Base-by-base conservation (phyloP, 257 asterid genomes). In the Primulina eburnea region DNA sequence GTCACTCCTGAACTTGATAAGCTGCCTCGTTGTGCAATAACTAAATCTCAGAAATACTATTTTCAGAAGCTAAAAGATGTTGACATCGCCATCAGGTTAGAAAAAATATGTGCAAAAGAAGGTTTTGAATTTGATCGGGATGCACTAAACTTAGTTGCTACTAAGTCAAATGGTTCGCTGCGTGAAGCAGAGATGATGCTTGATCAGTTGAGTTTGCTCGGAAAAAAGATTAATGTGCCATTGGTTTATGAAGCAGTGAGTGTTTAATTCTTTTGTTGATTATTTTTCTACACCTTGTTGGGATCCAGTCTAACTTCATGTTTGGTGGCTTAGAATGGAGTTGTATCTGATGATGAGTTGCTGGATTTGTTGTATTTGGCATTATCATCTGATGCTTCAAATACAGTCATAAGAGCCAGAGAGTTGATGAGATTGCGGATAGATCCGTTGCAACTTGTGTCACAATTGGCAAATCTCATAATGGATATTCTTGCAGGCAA, bases 181-280 rank as follows among this genome's bases (percentile, higher is more conserved):
- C 82, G 99, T 60, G 97, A 94, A 71, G 96, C 97, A 3, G 96
- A 87, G 71, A 94, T 86, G 88, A 86, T 82, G 90, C 97, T 94
- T 43, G 99, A 94, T 71, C 99, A 94, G 82, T 78, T 88, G 71
- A 86, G 96, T 78, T 81, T 94, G 87, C 88, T 94, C 17, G 94
- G 92, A 14, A 89, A 85, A 85, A 89, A 83, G 82, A 94, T 94
- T 33, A 85, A 91, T 0, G 37, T 79, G 76, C 43, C 97, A 4
- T 84, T 94, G 79, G 89, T 89, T 67, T 85, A 82, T 76, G 99
- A 94, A 82, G 82, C 88, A 30, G 99, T 94, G 71, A 76, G 93
- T 85, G 50, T 55, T 71, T 8, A 24, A 14, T 63, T 72, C 1
- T 38, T 55, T 71, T 40, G 0, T 8, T 56, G 9, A n/a, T 33